Base-by-base conservation (phyloP, 208 protist genomes). In the Angomonas deanei region DNA sequence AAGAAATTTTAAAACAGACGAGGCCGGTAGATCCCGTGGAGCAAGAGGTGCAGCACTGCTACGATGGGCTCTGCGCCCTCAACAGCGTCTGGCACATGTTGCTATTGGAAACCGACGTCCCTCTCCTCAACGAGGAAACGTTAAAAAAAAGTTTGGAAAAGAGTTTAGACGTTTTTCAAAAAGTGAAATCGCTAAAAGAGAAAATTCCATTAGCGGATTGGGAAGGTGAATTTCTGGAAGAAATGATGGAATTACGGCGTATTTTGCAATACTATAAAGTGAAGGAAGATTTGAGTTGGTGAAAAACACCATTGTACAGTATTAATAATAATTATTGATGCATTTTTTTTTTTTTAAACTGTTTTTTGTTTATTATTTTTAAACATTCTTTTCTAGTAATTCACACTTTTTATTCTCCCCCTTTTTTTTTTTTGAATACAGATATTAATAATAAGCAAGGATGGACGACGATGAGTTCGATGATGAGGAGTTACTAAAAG, bases 11-110 rank as follows among this genome's bases (percentile, higher is more conserved):
- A n/a, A n/a, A n/a, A n/a, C n/a, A n/a, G n/a, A n/a, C n/a, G n/a
- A n/a, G n/a, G n/a, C n/a, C n/a, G n/a, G n/a, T n/a, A n/a, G n/a
- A n/a, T n/a, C n/a, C n/a, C n/a, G n/a, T n/a, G n/a, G n/a, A n/a
- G n/a, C n/a, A n/a, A n/a, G n/a, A n/a, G n/a, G 11, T 61, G n/a
- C 48, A 55, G 17, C 82, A 90, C 56, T 68, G 83, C 32, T 85
- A 70, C 38, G 80, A 86, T 23, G 82, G 73, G 13, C 60, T 93
- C 0, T 82, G 72, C 47, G 82, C 86, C 3, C 64, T 71, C 10
- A 86, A 72, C 53, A 78, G 74, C 30, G 73, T 77, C 1, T 68
- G 88, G 11, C 70, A 76, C 21, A 68, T 82, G 66, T 69, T 76
- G 66, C 57, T 80, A 32, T 72, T 78, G 64, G 60, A 55, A 34